Base-by-base conservation (phyloP, 2,329 filamentous ascomycete genomes). In the Zymoseptoria pseudotritici region DNA sequence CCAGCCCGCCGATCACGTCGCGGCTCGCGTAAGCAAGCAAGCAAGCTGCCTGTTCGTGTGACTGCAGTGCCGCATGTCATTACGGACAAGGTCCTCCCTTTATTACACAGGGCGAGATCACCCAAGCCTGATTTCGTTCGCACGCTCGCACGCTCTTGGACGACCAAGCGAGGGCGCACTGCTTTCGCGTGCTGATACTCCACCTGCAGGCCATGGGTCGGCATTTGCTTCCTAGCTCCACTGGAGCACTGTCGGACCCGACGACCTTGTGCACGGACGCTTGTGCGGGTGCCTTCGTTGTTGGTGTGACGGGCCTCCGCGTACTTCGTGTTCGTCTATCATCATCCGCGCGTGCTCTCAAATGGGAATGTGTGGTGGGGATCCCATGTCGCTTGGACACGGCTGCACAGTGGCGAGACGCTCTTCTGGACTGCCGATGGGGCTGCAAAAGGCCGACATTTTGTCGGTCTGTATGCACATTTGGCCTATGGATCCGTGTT, bases 291-390 rank as follows among this genome's bases (percentile, higher is more conserved):
- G 26, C 26, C 26, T 53, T 29, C 22, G 13, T 53, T 53, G 13
- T 29, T 29, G 52, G 17, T 29, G 22, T 19, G 22, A 29, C 52
- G 17, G 52, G 52, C 22, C 51, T 17, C 7, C 21, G 21, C 17
- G 26, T 53, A n/a, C 21, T 26, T 53, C 11, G 51, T 29, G 21
- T n/a, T 26, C 22, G 52, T 46, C 36, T n/a, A n/a, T 5, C 17
- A 17, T 29, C 11, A 52, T 52, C 20, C 50, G 4, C 50, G 50
- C 50, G 24, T 31, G 21, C 17, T 53, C 52, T 53, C 22, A 4
- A 53, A 53, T 2, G 22, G 52, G 52, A 53, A n/a, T 31, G 52
- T 53, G 52, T 53, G 52, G 52, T 53, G 52, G 52, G 52, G 52
- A 53, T 22, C 26, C 8, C 21, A 19, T n/a, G 22, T 53, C 52